Evolutionary conservation across 2,329 filamentous ascomycete species (phyloP).

Genomic region (Furcasterigmium furcatum): DNA sequence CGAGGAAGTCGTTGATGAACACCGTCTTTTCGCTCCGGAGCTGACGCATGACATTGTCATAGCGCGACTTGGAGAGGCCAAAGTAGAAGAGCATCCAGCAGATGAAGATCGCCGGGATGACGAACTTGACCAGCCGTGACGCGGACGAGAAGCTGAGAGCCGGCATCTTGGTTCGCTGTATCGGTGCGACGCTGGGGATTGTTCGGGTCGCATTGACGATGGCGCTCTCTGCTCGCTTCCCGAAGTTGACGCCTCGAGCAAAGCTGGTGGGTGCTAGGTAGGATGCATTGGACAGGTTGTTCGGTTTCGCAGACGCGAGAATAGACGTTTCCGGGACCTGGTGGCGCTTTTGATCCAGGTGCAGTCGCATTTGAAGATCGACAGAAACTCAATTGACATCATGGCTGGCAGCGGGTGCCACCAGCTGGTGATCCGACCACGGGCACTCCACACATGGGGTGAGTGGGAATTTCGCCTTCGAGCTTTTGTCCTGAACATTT

Average conservation of each 20-base stretch:
- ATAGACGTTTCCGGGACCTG: too few species aligned
- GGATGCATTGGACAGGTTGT: neutral
- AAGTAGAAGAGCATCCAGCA: conserved; percentile 20
- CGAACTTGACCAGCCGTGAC: conserved; percentile 16
- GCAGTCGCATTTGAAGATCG: too few species aligned
- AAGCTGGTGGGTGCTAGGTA: neutral
- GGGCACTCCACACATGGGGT: too few species aligned
- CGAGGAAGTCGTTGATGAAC: conserved; percentile 28
- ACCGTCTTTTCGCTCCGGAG: conserved; percentile 26
- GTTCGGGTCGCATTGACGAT: neutral
- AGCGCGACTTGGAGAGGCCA: conserved; percentile 14
- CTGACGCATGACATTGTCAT: conserved; percentile 18
- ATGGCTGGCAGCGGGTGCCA: too few species aligned
- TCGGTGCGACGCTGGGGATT: neutral
- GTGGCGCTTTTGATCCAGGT: too few species aligned
- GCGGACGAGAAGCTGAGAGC: conserved; percentile 21
- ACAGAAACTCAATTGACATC: too few species aligned
- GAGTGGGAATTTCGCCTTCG: too few species aligned
- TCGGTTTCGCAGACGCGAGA: neutral
- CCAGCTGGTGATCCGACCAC: too few species aligned
- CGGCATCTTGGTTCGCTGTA: conserved; percentile 6
- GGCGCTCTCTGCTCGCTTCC: neutral
- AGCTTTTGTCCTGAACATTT: too few species aligned
- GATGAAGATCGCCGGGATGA: conserved; percentile 16
- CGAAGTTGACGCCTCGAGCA: too few species aligned